Evolutionary conservation across 306 rosid species (phyloP).

Genomic region (Begonia fuchsioides): DNA sequence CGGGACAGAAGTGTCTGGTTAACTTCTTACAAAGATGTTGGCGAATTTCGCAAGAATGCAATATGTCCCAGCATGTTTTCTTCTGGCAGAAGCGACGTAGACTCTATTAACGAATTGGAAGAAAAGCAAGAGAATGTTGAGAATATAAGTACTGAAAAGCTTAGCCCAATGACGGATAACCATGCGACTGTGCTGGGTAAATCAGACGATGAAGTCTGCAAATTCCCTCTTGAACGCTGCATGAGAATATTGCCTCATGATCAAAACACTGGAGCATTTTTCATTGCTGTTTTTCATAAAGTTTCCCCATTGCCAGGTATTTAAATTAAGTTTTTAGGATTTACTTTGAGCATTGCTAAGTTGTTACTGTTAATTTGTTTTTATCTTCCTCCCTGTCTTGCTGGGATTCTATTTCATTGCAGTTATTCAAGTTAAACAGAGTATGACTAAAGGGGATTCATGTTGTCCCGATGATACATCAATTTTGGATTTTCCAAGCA

Average conservation of each 20-base stretch:
- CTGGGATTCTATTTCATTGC: neutral
- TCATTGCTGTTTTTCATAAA: conserved; percentile 81
- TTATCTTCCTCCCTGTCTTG: neutral
- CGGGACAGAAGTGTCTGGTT: conserved; percentile 69
- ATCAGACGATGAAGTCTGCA: conserved; percentile 44
- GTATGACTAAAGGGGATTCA: conserved; percentile 10
- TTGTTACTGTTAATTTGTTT: neutral
- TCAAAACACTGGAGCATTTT: conserved; percentile 95
- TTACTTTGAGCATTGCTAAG: neutral
- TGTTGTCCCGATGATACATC: conserved; percentile 10
- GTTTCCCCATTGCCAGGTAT: conserved; percentile 69
- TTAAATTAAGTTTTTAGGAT: neutral
- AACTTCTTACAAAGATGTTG: conserved; percentile 50
- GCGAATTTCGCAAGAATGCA: conserved; percentile 43
- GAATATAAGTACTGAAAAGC: conserved; percentile 30
- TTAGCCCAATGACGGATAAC: conserved; percentile 18
- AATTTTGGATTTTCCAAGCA: conserved; percentile 14
- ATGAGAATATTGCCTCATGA: conserved; percentile 93
- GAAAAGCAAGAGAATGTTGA: conserved; percentile 21
- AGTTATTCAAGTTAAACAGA: conserved; percentile 24
- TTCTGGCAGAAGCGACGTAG: conserved; percentile 43
- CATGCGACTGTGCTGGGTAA: conserved; percentile 14
- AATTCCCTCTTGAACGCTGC: conserved; percentile 68
- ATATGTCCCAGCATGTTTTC: conserved; percentile 76
- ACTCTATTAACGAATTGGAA: conserved; percentile 17